Conservation (phyloP, 2,329 filamentous ascomycete genomes). For the Cordyceps militaris region DNA sequence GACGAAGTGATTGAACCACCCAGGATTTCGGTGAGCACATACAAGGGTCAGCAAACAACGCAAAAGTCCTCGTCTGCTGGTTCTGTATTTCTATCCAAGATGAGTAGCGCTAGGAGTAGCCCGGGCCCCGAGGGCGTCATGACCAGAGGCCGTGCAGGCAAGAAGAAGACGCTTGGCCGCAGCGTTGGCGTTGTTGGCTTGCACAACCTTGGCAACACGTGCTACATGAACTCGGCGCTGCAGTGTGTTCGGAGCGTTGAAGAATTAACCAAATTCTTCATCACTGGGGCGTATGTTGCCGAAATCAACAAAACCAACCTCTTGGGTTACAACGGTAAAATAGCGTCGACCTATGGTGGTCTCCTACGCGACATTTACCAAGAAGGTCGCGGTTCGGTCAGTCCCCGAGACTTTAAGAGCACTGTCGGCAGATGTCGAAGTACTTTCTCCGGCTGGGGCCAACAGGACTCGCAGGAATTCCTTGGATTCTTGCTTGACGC, state of each 20-base stretch:
- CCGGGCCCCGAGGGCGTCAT: constrained; percentile 52
- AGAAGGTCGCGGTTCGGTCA: constrained; percentile 60
- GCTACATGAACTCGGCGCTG: constrained; percentile 97
- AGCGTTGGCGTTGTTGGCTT: constrained; percentile 74
- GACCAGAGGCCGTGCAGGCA: constrained; percentile 65
- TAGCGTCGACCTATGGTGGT: constrained; percentile 76
- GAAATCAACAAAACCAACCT: constrained; percentile 85
- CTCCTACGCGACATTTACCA: constrained; percentile 74
- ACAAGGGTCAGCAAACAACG: constrained; percentile 26
- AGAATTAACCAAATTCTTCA: constrained; percentile 87
- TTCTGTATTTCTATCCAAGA: constrained; percentile 23
- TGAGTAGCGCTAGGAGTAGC: constrained; percentile 59
- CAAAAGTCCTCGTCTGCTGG: constrained; percentile 28
- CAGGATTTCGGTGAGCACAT: constrained; percentile 51
- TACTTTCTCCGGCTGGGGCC: constrained; percentile 87
- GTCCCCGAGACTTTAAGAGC: constrained; percentile 74
- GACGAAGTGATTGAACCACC: constrained; percentile 68
- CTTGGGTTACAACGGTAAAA: constrained; percentile 74
- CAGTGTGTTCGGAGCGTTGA: constrained; percentile 92
- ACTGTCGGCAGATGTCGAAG: constrained; percentile 74
- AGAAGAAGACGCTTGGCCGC: constrained; percentile 62
- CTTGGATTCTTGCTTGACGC: constrained; percentile 91
- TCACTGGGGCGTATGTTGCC: constrained; percentile 62
- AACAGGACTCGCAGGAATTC: constrained; percentile 97
- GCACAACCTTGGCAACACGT: constrained; percentile 90